phyloP scores from a whole-genome alignment of 257 asterid genomes.

The Capsicum rhomboideum region DNA sequence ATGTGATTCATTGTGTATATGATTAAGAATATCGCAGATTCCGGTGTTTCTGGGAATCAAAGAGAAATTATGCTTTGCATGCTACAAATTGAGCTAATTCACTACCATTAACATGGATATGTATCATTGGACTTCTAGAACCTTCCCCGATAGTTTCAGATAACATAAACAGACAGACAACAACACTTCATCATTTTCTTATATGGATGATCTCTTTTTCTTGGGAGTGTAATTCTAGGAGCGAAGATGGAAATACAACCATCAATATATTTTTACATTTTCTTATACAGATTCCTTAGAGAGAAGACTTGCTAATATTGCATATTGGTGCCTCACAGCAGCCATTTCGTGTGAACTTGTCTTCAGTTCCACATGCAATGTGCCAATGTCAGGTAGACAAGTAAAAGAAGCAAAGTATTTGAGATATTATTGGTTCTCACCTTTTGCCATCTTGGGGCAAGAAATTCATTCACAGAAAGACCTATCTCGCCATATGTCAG shows the following conservation, averaged over 20 bases:
- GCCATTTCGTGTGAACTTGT: background rate
- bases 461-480: slow-evolving; percentile 56
- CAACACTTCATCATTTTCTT: background rate
- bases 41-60: background rate
- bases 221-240: background rate
- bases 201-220: background rate
- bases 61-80: background rate
- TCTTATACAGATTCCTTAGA: background rate
- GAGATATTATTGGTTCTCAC: slow-evolving; percentile 19
- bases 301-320: background rate
- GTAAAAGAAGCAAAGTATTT: background rate
- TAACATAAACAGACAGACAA: background rate
- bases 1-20: background rate
- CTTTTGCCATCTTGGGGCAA: slow-evolving; percentile 62
- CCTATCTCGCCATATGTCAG: slow-evolving; percentile 66
- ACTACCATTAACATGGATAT: background rate
- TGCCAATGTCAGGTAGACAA: background rate
- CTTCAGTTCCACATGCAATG: background rate
- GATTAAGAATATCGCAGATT: background rate
- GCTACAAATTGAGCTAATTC: background rate
- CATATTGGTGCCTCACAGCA: background rate
- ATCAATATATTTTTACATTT: background rate
- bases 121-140: background rate
- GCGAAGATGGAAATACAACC: background rate
- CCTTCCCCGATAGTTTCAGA: background rate